Evolutionary conservation across 192 early-diverging fungal genomes (phyloP), one percentile per base, ranked within the genome.

Genomic region (Pilaira anomala): DNA sequence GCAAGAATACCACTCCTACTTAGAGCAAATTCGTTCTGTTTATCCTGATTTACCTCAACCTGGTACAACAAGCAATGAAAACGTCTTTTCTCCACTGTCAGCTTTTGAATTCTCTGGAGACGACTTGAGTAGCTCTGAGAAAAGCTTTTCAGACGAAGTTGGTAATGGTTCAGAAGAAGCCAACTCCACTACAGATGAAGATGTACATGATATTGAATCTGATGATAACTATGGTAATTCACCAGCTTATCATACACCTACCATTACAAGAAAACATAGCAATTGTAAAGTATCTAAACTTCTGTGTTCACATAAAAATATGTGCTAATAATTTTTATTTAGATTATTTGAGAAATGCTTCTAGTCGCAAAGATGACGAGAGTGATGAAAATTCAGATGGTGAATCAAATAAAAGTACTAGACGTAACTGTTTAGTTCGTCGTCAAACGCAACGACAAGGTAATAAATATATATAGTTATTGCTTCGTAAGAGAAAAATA

Each of bases 201-300:
- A 58, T 3, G 5, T 40, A 8, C 16, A 58, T 14, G 33, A 58
- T 14, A 42, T n/a, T 18, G 33, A 36, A 13, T 58, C 56, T 18
- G 56, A 58, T 42, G 56, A 58, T 24, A 40, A 58, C n/a, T 58
- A 58, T 42, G 56, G 53, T 8, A 30, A 36, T 36, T 36, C 33
- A 9, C 33, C 33, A 36, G n/a, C n/a, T n/a, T n/a, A 52, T 28
- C 14, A 26, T 52, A 1, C 50, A 21, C 24, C 28, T 30, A 18
- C 26, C 3, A 26, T 26, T 21, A 55, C 28, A 7, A 26, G 30
- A 19, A 55, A 55, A 55, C 29, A 55, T 11, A 9, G 28, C 28
- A 18, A 9, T 12, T 28, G 53, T 55, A 36, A 29, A 55, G 19
- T 30, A n/a, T n/a, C n/a, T n/a, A n/a, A n/a, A n/a, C n/a, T n/a